Conservation (phyloP, 2,329 filamentous ascomycete species). For the Botrytis fabae region DNA sequence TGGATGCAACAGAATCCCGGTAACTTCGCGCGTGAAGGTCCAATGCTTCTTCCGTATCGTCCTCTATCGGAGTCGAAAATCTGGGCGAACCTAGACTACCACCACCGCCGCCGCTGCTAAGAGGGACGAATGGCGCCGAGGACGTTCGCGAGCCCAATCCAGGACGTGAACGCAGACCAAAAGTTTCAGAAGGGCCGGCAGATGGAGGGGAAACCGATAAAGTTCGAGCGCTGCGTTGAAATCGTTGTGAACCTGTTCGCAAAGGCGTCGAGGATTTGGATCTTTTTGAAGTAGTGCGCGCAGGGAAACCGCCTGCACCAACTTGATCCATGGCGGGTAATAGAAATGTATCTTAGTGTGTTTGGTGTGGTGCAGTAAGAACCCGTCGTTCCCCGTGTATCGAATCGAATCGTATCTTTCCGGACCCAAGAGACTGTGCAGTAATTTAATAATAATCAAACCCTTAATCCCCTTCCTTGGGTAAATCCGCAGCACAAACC, state of each 20-base stretch:
- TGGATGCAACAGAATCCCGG: conserved; percentile 54
- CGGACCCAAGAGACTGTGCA: not conserved
- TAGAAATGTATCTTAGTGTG: conserved; percentile 5
- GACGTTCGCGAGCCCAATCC: conserved; percentile 19
- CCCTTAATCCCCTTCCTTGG: conserved; percentile 11
- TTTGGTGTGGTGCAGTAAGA: conserved; percentile 5
- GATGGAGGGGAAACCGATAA: conserved; percentile 24
- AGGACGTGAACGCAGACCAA: conserved; percentile 18
- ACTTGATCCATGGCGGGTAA: conserved; percentile 27
- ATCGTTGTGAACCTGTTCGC: conserved; percentile 20
- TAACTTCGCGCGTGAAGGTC: conserved; percentile 29
- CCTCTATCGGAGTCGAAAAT: conserved; percentile 23
- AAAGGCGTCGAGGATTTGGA: conserved; percentile 20
- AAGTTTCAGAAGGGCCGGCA: conserved; percentile 3
- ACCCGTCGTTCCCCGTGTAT: conserved; percentile 3
- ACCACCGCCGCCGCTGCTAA: not conserved
- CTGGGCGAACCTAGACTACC: conserved; percentile 2
- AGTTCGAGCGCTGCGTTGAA: conserved; percentile 17
- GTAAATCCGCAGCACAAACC: conserved; percentile 7
- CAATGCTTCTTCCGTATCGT: conserved; percentile 27
- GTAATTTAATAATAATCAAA: conserved; percentile 1
- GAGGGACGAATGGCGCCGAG: conserved; percentile 23
- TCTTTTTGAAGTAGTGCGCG: conserved; percentile 20
- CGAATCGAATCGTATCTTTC: conserved; percentile 1
- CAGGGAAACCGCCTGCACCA: conserved; percentile 20